These are phyloP conservation scores for Globisporangium camurandrum DNA, from an alignment of 352 stramenopile species.

Conservation along the genomic window DNA sequence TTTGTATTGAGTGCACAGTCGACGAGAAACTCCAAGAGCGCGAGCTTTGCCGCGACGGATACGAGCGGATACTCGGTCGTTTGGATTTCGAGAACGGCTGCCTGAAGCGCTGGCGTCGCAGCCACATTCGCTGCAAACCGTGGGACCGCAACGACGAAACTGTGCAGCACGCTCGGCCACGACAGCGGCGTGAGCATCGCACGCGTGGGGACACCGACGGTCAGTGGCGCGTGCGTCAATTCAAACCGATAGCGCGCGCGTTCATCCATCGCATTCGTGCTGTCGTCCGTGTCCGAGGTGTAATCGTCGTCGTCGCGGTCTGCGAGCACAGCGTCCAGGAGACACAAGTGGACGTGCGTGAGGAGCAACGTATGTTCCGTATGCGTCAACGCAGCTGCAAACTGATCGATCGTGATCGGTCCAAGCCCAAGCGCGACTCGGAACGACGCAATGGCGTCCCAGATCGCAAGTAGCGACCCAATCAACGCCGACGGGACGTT, in stretches of 20 bases:
- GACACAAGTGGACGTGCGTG: constrained; percentile 78
- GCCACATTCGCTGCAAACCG: constrained; percentile 48
- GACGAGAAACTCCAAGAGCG: constrained; percentile 64
- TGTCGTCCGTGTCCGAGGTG: constrained; percentile 79
- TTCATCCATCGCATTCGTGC: constrained; percentile 50
- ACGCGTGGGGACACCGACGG: constrained; percentile 64
- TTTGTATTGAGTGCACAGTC: constrained; percentile 49
- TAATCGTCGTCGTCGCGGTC: constrained; percentile 84
- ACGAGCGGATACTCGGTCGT: constrained; percentile 48
- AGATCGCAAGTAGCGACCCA: constrained; percentile 57
- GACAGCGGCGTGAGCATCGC: constrained; percentile 79
- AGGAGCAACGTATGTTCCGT: constrained; percentile 38
- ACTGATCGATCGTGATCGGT: constrained; percentile 56
- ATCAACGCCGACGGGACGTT: constrained; percentile 35
- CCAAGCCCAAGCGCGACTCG: constrained; percentile 49
- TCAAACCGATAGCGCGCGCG: constrained; percentile 75
- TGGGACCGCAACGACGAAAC: constrained; percentile 59
- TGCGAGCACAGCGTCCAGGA: constrained; percentile 75
- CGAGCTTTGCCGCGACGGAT: constrained; percentile 55
- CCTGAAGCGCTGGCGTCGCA: constrained; percentile 22
- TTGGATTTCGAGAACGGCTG: constrained; percentile 30
- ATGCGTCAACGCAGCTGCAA: constrained; percentile 40
- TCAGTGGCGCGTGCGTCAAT: constrained; percentile 70
- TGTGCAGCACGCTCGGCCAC: constrained; percentile 69
- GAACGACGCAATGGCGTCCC: constrained; percentile 80